Base-by-base conservation (phyloP, 2,329 filamentous ascomycete species). In the Colletotrichum falcatum region DNA sequence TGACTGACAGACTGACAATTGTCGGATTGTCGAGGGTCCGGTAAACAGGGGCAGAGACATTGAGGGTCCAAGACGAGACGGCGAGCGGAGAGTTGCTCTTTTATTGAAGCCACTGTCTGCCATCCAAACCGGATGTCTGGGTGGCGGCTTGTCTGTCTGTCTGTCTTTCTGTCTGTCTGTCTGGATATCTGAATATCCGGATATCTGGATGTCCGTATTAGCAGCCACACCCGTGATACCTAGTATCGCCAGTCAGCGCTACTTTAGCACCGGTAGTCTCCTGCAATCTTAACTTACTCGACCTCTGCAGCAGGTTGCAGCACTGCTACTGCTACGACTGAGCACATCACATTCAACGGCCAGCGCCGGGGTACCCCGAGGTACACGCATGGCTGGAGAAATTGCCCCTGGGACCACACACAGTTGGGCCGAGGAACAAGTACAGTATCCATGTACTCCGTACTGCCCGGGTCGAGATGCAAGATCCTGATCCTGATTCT, bases 401-500 rank as follows among this genome's bases (percentile, higher is more conserved):
- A 51, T 46, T 67, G 30, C 64, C 58, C 58, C 58, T 70, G 23
- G 37, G 37, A 28, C 67, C 51, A 42, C 23, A 26, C 46, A 64
- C 39, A 65, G 42, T 65, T 56, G 60, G 65, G 55, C 69, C 48
- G 60, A 65, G 39, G 18, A 23, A 9, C 26, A 70, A 23, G 69
- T 71, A n/a, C n/a, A n/a, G n/a, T n/a, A n/a, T n/a, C n/a, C n/a
- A n/a, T n/a, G n/a, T n/a, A n/a, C n/a, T n/a, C n/a, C n/a, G n/a
- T n/a, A 65, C 39, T 55, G 12, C 37, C 18, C 39, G 64, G 42
- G 69, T 71, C 61, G 20, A 60, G 65, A 71, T 71, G 60, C 65
- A 39, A 71, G 65, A 70, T 70, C 64, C 64, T 70, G 67, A 63
- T 70, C 54, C 61, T 69, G 42, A 42, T 66, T 20, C 61, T 69